Conservation (phyloP, 768 basidiomycete species). For the Podaxis mareebaensis region DNA sequence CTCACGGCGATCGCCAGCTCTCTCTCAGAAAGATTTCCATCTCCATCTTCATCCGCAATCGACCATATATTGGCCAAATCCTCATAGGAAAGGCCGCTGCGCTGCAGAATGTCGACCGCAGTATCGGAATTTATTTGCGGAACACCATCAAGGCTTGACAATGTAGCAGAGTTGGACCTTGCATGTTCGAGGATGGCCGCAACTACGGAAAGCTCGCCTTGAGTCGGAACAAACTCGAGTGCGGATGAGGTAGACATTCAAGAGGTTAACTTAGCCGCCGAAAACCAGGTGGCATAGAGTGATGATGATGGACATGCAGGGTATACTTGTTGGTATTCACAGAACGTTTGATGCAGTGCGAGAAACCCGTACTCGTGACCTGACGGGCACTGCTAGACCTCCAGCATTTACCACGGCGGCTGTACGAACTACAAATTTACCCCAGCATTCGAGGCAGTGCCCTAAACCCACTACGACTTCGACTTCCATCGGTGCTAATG, state of each 20-base stretch:
- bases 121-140: too few relatives aligned
- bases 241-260: conserved; percentile 13
- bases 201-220: conserved; percentile 17
- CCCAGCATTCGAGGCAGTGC: background rate
- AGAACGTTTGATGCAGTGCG: conserved; percentile 2
- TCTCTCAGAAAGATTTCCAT: too few relatives aligned
- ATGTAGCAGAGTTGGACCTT: conserved; percentile 5
- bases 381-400: background rate
- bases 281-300: conserved; percentile 2
- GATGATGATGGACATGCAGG: background rate
- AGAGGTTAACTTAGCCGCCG: background rate
- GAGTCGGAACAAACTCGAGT: conserved; percentile 14
- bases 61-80: too few relatives aligned
- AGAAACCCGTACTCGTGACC: conserved; percentile 2
- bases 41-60: too few relatives aligned
- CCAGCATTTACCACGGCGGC: background rate
- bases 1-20: conserved; percentile 21
- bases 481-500: background rate
- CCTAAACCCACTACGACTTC: background rate
- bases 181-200: conserved; percentile 16
- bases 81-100: too few relatives aligned
- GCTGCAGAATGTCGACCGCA: too few relatives aligned
- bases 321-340: background rate
- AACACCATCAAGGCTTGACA: conserved; percentile 1
- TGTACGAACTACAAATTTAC: conserved; percentile 5